These are phyloP conservation scores for Vicia sativa DNA, from an alignment of 306 rosid species.

Conservation along the genomic window DNA sequence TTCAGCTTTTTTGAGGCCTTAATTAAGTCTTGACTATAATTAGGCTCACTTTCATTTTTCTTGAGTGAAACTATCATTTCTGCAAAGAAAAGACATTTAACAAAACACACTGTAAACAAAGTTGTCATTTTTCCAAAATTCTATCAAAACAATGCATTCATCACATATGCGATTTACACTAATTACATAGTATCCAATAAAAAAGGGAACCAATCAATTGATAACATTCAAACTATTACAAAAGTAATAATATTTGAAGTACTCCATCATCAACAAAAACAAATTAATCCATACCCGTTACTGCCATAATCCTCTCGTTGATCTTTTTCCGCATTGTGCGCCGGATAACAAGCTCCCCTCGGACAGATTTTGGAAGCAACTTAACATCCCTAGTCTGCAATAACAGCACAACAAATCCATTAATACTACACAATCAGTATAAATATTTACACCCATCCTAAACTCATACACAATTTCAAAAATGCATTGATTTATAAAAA, in stretches of 20 bases:
- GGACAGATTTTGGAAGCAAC: constrained; percentile 66
- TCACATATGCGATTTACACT: background rate
- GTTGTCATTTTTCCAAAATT: background rate
- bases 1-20: constrained; percentile 67
- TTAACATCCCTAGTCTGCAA: constrained; percentile 82
- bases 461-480: background rate
- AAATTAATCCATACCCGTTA: constrained; percentile 61
- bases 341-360: constrained; percentile 60
- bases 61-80: constrained; percentile 61
- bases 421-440: background rate
- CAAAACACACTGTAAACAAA: background rate
- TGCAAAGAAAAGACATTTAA: constrained; percentile 40
- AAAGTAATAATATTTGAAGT: too few relatives aligned
- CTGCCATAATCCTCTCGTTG: constrained; percentile 77
- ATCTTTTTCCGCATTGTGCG: constrained; percentile 82
- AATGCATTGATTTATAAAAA: background rate
- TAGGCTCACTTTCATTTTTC: constrained; percentile 53
- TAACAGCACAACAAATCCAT: constrained; percentile 20
- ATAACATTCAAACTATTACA: background rate
- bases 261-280: constrained; percentile 22
- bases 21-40: constrained; percentile 44
- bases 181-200: background rate
- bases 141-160: background rate
- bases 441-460: background rate
- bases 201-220: background rate